These are phyloP conservation scores for Leptoxyphium fumago DNA, from an alignment of 2,329 filamentous ascomycete genomes.

Conservation along the genomic window DNA sequence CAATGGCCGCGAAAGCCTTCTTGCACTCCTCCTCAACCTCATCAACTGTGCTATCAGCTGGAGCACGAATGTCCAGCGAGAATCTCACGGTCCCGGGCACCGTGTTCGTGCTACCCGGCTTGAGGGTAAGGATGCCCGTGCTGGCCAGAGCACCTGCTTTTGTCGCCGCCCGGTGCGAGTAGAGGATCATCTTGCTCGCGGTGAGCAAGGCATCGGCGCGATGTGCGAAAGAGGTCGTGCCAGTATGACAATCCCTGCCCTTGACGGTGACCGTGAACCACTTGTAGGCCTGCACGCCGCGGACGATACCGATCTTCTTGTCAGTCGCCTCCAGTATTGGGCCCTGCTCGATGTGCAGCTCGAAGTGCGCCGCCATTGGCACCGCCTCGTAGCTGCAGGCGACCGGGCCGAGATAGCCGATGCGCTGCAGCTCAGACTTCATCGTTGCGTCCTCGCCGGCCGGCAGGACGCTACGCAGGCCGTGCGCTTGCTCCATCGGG, in stretches of 20 bases:
- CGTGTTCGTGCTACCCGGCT: conserved; percentile 58
- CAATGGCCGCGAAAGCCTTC: conserved; percentile 45
- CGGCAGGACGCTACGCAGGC: conserved; percentile 42
- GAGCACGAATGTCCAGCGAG: conserved; percentile 51
- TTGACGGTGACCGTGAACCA: conserved; percentile 56
- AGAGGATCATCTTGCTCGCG: conserved; percentile 52
- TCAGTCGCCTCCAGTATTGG: conserved; percentile 53
- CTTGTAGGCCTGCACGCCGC: conserved; percentile 58
- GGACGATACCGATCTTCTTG: conserved; percentile 54
- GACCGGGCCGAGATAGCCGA: conserved; percentile 50
- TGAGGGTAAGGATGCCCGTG: conserved; percentile 53
- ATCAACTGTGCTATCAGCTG: conserved; percentile 40
- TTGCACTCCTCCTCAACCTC: conserved; percentile 43
- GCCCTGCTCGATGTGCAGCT: conserved; percentile 75
- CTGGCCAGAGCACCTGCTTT: conserved; percentile 47
- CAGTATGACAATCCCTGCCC: conserved; percentile 58
- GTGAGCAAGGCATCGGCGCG: conserved; percentile 55
- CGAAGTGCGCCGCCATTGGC: conserved; percentile 64
- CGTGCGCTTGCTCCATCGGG: conserved; percentile 46
- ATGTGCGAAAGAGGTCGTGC: conserved; percentile 53
- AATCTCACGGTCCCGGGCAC: conserved; percentile 55
- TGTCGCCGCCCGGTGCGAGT: conserved; percentile 48
- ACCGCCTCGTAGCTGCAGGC: conserved; percentile 43
- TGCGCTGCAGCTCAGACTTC: conserved; percentile 54
- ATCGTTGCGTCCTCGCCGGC: conserved; percentile 45